Percentiles rank a stretch among this genome's conserved stretches.
Evolutionary conservation across 208 protist species (phyloP).

Genomic region (Leishmania mexicana): DNA sequence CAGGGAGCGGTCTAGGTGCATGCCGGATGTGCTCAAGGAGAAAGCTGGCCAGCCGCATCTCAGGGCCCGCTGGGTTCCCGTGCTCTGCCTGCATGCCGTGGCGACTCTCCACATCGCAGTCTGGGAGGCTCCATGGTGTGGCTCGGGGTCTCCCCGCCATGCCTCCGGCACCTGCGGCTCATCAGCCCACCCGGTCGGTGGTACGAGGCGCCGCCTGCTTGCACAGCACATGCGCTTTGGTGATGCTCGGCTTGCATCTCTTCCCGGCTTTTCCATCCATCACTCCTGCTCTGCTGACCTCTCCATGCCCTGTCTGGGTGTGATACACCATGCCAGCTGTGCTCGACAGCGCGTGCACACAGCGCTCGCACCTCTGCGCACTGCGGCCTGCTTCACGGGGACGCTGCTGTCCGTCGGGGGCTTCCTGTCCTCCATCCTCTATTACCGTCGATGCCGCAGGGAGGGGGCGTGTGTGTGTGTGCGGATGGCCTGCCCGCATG

Average conservation of each 20-base stretch:
- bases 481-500: not conserved
- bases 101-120: not conserved
- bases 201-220: not conserved
- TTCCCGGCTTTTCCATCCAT: not conserved
- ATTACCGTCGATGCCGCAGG: not conserved
- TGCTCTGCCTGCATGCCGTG: not conserved
- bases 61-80: not conserved
- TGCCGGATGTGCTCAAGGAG: not conserved
- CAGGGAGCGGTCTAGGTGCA: not conserved
- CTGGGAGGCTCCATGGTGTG: not conserved
- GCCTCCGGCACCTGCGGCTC: not conserved
- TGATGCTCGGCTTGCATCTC: not conserved
- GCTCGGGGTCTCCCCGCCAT: not conserved
- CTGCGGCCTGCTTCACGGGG: too few species aligned
- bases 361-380: not conserved
- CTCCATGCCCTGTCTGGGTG: not conserved
- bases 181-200: not conserved
- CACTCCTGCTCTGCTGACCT: constrained; percentile 11
- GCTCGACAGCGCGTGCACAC: not conserved
- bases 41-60: not conserved
- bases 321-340: not conserved
- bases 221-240: not conserved
- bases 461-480: not conserved
- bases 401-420: not conserved
- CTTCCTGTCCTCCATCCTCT: not conserved